phyloP scores from a whole-genome alignment of 306 rosid genomes.

The Pyrus pyrifolia region DNA sequence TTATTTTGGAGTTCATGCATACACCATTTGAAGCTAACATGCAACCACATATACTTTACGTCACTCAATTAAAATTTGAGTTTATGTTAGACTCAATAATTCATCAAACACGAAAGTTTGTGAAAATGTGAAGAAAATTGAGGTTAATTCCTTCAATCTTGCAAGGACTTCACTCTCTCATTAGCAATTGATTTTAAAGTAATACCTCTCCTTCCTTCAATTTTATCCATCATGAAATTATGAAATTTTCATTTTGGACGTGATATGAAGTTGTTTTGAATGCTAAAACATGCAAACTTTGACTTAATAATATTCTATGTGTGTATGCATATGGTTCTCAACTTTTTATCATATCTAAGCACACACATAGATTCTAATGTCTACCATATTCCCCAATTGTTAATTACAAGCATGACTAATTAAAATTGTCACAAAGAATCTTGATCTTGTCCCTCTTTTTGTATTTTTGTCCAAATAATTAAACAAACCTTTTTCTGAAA shows the following conservation, averaged over 20 bases:
- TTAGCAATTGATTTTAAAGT: not conserved
- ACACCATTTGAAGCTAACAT: too few species aligned
- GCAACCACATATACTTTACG: too few species aligned
- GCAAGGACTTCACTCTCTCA: not conserved
- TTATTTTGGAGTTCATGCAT: too few species aligned
- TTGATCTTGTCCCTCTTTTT: not conserved
- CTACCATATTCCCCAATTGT: not conserved
- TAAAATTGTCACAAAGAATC: slow-evolving; percentile 3
- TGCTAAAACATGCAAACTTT: not conserved
- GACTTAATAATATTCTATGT: not conserved
- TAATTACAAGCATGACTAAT: not conserved
- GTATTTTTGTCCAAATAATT: not conserved
- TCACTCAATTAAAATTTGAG: too few species aligned
- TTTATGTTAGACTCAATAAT: too few species aligned
- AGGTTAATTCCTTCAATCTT: not conserved
- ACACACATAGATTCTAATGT: not conserved
- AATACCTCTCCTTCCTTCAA: not conserved
- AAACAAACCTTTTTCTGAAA: not conserved
- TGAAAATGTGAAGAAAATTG: too few species aligned
- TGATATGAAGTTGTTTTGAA: not conserved
- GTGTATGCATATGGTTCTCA: not conserved
- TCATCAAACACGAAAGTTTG: too few species aligned
- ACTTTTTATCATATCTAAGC: not conserved
- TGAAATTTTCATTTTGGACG: not conserved
- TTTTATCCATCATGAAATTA: too few species aligned